A percentile compares a stretch with the other conserved stretches of the same genome.
Conservation (phyloP, 176 grass and related monocot species). For the Coix lacrymajobi region DNA sequence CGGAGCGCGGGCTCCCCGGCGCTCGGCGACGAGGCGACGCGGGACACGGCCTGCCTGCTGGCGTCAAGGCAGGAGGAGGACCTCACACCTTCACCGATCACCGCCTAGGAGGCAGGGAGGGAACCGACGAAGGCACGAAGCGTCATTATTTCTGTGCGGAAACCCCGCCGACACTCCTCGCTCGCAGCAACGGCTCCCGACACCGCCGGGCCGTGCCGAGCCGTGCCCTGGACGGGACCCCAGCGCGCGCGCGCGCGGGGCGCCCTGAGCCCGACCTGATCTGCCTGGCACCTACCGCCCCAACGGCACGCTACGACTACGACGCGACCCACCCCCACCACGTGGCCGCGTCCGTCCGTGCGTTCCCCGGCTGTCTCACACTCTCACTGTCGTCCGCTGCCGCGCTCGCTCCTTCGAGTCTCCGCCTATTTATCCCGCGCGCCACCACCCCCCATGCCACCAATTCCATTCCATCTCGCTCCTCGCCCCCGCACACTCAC, state of each 20-base stretch:
- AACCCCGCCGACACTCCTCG: slow-evolving; percentile 20
- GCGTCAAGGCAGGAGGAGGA: not conserved
- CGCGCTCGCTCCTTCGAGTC: not conserved
- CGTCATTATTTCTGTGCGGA: not conserved
- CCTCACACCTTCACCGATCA: not conserved
- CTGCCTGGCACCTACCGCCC: not conserved
- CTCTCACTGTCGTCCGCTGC: not conserved
- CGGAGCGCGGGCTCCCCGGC: no score
- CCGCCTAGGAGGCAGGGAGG: no score
- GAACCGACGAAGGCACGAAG: no score
- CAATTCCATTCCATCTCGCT: not conserved
- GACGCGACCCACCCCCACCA: not conserved
- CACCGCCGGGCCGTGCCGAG: not conserved
- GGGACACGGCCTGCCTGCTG: not conserved
- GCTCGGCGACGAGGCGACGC: not conserved
- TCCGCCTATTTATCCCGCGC: slow-evolving; percentile 1
- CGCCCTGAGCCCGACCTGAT: not conserved
- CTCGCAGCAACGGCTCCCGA: slow-evolving; percentile 22
- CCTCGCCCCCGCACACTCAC: not conserved
- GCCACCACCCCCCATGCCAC: not conserved
- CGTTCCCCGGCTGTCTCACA: not conserved
- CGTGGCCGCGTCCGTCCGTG: not conserved
- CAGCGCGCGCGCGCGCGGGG: not conserved
- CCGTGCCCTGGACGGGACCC: not conserved
- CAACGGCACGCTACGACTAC: slow-evolving; percentile 18